Base-by-base conservation (phyloP, 768 basidiomycete genomes). In the Phanerochaete carnosa region DNA sequence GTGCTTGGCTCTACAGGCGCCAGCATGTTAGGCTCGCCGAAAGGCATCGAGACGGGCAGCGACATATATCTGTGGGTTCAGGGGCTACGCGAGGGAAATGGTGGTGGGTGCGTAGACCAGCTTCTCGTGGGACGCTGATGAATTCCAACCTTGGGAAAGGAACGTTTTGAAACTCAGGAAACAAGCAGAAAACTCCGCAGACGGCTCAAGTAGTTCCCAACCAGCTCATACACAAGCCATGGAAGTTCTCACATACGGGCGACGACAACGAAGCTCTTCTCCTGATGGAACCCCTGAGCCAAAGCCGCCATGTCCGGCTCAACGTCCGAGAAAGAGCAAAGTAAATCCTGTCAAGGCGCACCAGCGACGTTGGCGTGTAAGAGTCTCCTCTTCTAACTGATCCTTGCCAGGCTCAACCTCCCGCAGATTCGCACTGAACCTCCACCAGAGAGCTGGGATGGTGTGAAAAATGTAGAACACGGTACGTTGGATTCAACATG, bases 11-110 rank as follows among this genome's bases (percentile, higher is more conserved):
- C 74, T 19, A 70, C 74, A 25, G 76, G 73, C 2, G 83, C 83
- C 67, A 73, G 75, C 3, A 67, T 70, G 33, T 86, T 83, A 65
- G 86, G 84, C 0, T 73, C 71, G 29, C 88, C 88, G 2, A 71
- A 73, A 57, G 73, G 78, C 2, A 65, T 89, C 3, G 78, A 81
- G 23, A 68, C 64, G 2, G 61, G 71, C 33, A 23, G 43, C 5
- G 74, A 79, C 29, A 65, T 90, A 25, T 65, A 65, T 3, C 70
- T 74, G 52, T 90, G 88, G 89, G 72, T 78, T 19, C 66, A 78
- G 8, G 87, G 84, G n/a, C 71, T 89, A 51, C 79, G 76, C 56
- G 70, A 78, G 47, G 76, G 79, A 37, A 87, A 85, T 35, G 85
- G 86, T 47, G 83, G 77, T 63, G 86, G 86, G 88, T 88, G 68